Evolutionary conservation across 106 monocot species (phyloP).

Genomic region (Posidonia australis): DNA sequence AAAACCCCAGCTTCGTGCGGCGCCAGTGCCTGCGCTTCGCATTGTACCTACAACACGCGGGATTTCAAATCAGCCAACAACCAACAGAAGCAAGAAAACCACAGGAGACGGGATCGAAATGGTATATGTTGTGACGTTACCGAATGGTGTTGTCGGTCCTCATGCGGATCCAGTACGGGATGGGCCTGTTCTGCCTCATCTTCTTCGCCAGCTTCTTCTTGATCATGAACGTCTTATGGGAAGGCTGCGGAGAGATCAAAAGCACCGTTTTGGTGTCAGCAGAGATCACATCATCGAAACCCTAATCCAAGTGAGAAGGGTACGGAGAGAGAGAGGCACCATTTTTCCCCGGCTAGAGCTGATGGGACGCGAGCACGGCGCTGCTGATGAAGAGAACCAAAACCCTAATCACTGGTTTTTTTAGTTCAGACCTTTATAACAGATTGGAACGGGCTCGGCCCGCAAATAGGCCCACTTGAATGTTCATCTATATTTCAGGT

Average conservation of each 20-base stretch:
- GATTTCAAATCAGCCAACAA: background rate
- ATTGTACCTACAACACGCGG: constrained; percentile 39
- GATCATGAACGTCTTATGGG: constrained; percentile 51
- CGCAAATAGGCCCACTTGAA: no score
- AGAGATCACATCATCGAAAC: no score
- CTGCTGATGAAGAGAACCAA: no score
- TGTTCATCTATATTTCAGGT: no score
- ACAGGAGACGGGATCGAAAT: background rate
- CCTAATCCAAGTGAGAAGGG: no score
- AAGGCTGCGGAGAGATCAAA: constrained; percentile 64
- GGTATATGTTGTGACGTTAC: background rate
- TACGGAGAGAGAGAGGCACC: no score
- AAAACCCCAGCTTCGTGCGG: constrained; percentile 50
- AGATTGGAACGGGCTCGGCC: no score
- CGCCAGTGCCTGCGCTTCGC: constrained; percentile 96
- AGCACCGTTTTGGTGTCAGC: no score
- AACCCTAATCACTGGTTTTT: no score
- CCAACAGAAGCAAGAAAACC: background rate
- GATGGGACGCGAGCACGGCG: no score
- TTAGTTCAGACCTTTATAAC: no score
- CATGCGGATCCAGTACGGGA: constrained; percentile 18
- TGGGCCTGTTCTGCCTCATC: constrained; percentile 81
- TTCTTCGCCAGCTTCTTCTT: constrained; percentile 50
- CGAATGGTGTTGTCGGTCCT: constrained; percentile 16
- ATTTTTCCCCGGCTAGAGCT: no score